Base-by-base conservation (phyloP, 768 basidiomycete genomes). In the Rhizopogon salebrosus region DNA sequence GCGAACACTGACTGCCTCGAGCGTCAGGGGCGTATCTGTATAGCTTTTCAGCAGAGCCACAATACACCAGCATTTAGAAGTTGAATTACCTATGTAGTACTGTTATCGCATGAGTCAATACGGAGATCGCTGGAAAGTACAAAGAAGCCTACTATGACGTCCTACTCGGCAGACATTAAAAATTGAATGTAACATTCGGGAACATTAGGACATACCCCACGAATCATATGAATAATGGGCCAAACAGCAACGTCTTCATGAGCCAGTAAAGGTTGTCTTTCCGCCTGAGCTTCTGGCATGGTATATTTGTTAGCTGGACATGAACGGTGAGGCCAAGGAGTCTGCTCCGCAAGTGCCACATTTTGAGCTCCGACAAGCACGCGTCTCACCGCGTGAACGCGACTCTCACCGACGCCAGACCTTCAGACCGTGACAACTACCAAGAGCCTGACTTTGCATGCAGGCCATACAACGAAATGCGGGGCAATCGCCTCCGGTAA, bases 1-100 rank as follows among this genome's bases (percentile, higher is more conserved):
- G 22, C 18, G 2, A 31, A 73, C 14, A 46, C 85, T 59, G 54
- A 91, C 89, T 20, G 88, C 85, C 59, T 92, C 91, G 56, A 86
- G 84, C 0, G 80, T 80, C 55, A 97, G 75, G 7, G 95, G 91
- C 0, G 92, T 89, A 66, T 97, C 93, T 90, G 58, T 42, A 46
- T 7, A 41, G 27, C 49, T n/a, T 7, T 13, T 53, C 40, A 43
- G 35, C 43, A 53, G 29, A 36, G 57, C 41, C 48, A 46, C 23
- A 29, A 41, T 23, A 37, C 31, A 31, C 27, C 22, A 34, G 27
- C 26, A 36, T 3, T n/a, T 34, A 11, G 24, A 58, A 57, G 35
- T 24, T 3, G 22, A 51, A 72, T 41, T 57, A 86, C 87, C 87
- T 42, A 90, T 87, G 60, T 80, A 89, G 60, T 80, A 80, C 87